phyloP scores from a whole-genome alignment of 257 asterid species.

The Gentiana dahurica region DNA sequence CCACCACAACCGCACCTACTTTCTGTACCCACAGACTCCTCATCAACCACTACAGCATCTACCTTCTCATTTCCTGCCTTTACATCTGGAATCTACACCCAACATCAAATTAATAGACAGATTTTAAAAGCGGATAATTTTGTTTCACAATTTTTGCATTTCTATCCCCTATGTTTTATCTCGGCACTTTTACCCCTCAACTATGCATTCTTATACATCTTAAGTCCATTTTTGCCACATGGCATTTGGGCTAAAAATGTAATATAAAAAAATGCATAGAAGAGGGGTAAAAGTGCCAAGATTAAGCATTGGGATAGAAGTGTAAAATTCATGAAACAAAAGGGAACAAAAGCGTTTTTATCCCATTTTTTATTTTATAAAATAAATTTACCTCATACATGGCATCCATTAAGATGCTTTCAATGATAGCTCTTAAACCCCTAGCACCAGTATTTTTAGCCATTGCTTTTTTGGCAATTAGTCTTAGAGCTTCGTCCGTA shows the following conservation, averaged over 20 bases:
- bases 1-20: constrained; percentile 63
- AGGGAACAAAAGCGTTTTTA: neutral
- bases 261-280: neutral
- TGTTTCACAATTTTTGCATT: too few species aligned
- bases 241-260: neutral
- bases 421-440: constrained; percentile 79
- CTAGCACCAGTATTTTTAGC: constrained; percentile 90
- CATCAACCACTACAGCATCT: constrained; percentile 76
- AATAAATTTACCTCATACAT: constrained; percentile 74
- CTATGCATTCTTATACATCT: too few species aligned
- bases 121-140: neutral
- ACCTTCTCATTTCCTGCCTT: constrained; percentile 50
- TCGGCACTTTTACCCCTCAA: too few species aligned
- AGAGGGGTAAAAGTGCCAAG: too few species aligned
- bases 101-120: neutral
- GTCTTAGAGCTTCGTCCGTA: constrained; percentile 53
- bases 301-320: too few species aligned
- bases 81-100: constrained; percentile 63
- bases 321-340: too few species aligned
- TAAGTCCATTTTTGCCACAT: too few species aligned
- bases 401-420: constrained; percentile 70
- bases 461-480: constrained; percentile 67
- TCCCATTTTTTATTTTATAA: neutral
- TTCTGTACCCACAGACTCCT: constrained; percentile 56
- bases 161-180: too few species aligned